Percentiles rank a stretch among this genome's conserved stretches.
phyloP scores from a whole-genome alignment of 176 grass and related monocot genomes.

The Eleusine coracana region DNA sequence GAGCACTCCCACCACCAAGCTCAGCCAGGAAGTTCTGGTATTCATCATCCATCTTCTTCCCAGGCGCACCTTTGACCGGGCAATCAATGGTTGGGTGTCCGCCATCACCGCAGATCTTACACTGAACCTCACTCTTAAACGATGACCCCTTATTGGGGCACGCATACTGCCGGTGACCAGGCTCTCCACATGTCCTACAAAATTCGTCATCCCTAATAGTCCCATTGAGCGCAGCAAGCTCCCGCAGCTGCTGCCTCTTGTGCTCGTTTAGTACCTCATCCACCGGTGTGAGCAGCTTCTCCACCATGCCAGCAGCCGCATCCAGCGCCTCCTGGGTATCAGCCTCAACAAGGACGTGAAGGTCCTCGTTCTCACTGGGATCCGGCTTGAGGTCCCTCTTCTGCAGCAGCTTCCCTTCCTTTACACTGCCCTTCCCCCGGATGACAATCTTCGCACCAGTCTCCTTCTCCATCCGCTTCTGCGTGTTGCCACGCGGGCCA shows the following conservation, averaged over 20 bases:
- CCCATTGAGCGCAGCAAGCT: slow-evolving; percentile 85
- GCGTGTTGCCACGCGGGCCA: slow-evolving; percentile 78
- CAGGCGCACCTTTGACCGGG: slow-evolving; percentile 77
- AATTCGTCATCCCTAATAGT: slow-evolving; percentile 97
- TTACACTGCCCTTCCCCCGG: slow-evolving; percentile 90
- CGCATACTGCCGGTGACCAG: slow-evolving; percentile 82
- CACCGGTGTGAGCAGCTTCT: slow-evolving; percentile 92
- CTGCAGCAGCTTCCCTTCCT: slow-evolving; percentile 91
- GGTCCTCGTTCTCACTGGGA: slow-evolving; percentile 92
- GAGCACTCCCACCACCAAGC: slow-evolving; percentile 85
- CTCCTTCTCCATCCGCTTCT: slow-evolving; percentile 99
- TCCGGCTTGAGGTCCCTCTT: slow-evolving; percentile 91
- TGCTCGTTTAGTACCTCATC: slow-evolving; percentile 98
- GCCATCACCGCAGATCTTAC: slow-evolving; percentile 95
- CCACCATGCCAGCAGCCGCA: slow-evolving; percentile 86
- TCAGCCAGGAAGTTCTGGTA: slow-evolving; percentile 97
- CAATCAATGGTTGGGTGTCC: slow-evolving; percentile 97
- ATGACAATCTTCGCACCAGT: slow-evolving; percentile 96
- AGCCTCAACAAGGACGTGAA: slow-evolving; percentile 94
- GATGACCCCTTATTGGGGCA: slow-evolving; percentile 68
- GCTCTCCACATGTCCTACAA: slow-evolving; percentile 88
- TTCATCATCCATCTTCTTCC: slow-evolving; percentile 98
- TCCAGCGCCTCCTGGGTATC: slow-evolving; percentile 83
- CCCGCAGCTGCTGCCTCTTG: slow-evolving; percentile 92
- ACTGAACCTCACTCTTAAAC: slow-evolving; percentile 91